Conservation (phyloP, 1,284 basidiomycete genomes). For the Ustilago curta region DNA sequence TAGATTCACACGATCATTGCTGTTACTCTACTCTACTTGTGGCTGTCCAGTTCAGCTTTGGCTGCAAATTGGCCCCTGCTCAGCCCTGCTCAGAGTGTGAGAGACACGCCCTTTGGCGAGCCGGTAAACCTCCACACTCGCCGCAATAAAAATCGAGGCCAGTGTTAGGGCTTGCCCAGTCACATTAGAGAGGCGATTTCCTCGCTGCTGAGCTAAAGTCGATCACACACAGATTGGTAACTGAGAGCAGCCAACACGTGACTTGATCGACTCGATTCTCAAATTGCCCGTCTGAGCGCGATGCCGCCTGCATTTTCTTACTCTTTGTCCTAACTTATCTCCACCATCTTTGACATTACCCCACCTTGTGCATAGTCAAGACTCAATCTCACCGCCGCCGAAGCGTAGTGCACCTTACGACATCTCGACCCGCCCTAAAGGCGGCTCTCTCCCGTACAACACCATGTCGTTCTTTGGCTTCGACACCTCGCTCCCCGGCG, state of each 20-base stretch:
- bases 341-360: slow-evolving; percentile 3
- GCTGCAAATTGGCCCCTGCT: slow-evolving; percentile 2
- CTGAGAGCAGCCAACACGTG: background rate
- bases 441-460: background rate
- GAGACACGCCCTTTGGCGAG: background rate
- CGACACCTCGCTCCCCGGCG: slow-evolving; percentile 64
- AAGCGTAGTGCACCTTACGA: background rate
- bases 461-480: slow-evolving; percentile 69
- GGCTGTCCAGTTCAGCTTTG: background rate
- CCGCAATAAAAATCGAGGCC: no score
- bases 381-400: no score
- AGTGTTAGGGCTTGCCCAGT: background rate
- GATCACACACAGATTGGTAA: no score
- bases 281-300: slow-evolving; percentile 1
- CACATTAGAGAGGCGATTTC: background rate
- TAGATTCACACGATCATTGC: no score
- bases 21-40: no score
- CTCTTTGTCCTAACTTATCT: background rate
- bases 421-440: background rate
- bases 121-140: slow-evolving; percentile 8
- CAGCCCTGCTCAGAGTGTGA: no score
- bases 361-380: background rate
- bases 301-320: no score
- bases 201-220: background rate
- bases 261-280: slow-evolving; percentile 1